Base-by-base conservation (phyloP, 2,329 filamentous ascomycete species). In the Plectosphaerella cucumerina region DNA sequence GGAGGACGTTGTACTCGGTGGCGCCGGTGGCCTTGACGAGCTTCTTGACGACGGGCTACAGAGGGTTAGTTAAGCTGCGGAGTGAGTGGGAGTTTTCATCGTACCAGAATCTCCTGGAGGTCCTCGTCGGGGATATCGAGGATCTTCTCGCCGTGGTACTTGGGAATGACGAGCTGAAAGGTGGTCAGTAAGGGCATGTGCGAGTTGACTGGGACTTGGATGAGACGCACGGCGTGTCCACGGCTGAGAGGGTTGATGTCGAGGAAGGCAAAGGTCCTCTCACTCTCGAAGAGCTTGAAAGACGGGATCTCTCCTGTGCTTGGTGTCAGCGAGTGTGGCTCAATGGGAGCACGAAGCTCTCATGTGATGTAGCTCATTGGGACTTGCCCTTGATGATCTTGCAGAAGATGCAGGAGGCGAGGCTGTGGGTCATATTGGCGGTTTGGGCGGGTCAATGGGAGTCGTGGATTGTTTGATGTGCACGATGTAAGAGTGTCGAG, bases 281-380 rank as follows among this genome's bases (percentile, higher is more conserved):
- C 89, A 62, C 83, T 94, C 74, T 99, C 94, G 67, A 90, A 92
- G 72, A 99, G 85, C 81, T 97, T 99, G 78, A 97, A 87, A 61
- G 85, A 93, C 46, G 94, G 94, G 69, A 99, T 97, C 55, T 97
- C 93, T 59, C 92, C 92, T 97, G 62, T 23, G 15, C 33, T 14
- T 22, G 5, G 34, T 26, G 26, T 18, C 46, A 22, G 22, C 23
- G 21, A 12, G 26, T 26, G 18, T 43, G 22, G 43, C 48, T 15
- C 37, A 20, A 34, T 35, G 37, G 9, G 17, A 14, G 10, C 5
- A 10, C 14, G 35, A 17, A 18, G 17, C 5, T 42, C 39, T 20
- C 48, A 47, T 18, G 20, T 44, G 47, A 44, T 35, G 41, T 44
- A 4, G 39, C 12, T 17, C 39, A 18, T 12, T 20, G 39, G 26